These are phyloP conservation scores for Phialocephala subalpina DNA, from an alignment of 2,329 filamentous ascomycete species.

Conservation along the genomic window DNA sequence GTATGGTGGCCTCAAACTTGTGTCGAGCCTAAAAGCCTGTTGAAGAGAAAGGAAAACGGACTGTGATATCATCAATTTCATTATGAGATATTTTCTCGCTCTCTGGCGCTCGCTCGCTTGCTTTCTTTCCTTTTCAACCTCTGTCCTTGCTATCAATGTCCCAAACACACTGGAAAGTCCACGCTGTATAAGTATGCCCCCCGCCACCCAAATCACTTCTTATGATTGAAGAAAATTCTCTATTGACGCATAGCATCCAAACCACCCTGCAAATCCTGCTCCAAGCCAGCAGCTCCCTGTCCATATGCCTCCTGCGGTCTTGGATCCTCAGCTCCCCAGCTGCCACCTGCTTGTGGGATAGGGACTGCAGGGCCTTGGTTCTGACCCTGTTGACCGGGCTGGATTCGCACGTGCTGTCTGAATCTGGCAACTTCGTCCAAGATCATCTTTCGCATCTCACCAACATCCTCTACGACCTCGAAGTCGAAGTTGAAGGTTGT, in stretches of 20 bases:
- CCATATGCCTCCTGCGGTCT: slow-evolving; percentile 46
- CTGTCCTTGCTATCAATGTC: slow-evolving; percentile 1
- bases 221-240: not conserved
- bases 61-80: slow-evolving; percentile 28
- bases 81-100: slow-evolving; percentile 28
- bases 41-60: not conserved
- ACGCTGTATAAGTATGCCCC: slow-evolving; percentile 10
- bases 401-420: slow-evolving; percentile 60
- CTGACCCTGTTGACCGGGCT: slow-evolving; percentile 41
- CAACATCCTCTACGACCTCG: slow-evolving; percentile 94
- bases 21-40: no score
- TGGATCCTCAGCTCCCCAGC: slow-evolving; percentile 45
- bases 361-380: slow-evolving; percentile 42
- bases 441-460: slow-evolving; percentile 97
- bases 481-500: slow-evolving; percentile 98
- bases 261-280: slow-evolving; percentile 46
- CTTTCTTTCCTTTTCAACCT: slow-evolving; percentile 12
- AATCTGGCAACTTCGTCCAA: slow-evolving; percentile 92
- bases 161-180: slow-evolving; percentile 9
- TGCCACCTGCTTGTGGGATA: slow-evolving; percentile 43
- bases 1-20: no score
- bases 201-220: not conserved
- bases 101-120: slow-evolving; percentile 10
- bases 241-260: slow-evolving; percentile 40
- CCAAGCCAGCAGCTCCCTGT: slow-evolving; percentile 42